Evolutionary conservation across 2,329 filamentous ascomycete species (phyloP), one percentile per base, ranked within the genome.

Genomic region (Incumbomyces delicatus): DNA sequence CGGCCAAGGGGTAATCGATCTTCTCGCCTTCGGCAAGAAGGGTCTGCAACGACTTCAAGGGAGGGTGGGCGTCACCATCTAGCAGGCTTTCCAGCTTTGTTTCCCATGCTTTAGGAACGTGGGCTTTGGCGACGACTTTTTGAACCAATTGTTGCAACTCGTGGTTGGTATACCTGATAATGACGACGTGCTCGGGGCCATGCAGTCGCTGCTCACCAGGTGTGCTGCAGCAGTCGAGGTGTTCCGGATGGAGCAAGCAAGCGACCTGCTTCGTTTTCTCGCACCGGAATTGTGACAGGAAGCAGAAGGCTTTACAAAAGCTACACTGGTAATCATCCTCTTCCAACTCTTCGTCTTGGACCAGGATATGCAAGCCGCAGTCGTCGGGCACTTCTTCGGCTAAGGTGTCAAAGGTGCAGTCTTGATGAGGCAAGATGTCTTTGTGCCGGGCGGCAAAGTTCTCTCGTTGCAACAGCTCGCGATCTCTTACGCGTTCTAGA

Each of bases 271-370:
- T 85, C 2, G 84, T 83, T 53, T 81, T 85, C 48, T 82, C 72
- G 63, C 92, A 98, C 57, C 84, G 83, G 65, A 94, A 94, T 56
- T 90, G 82, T 27, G 92, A 95, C 20, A 96, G 73, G 64, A 90
- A 96, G 60, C 84, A 82, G 66, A 89, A 96, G 0, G 83, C 79
- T 65, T 96, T 96, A 76, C 92, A 98, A 65, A 87, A 86, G 35
- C 76, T 75, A 68, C 92, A 96, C 51, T 92, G 86, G 62, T 94
- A 88, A 55, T 95, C 88, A 54, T 96, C 90, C 60, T 98, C 92
- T 2, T 83, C 78, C 1, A 94, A 77, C 57, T 92, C 83, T 42
- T 78, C 71, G 47, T 92, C 82, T 53, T 85, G 76, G 47, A 85
- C 62, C 59, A 80, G 71, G 57, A 85, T 77, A 5, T 68, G 67